Evolutionary conservation across 1,284 basidiomycete genomes (phyloP).

Genomic region (Malassezia sympodialis): DNA sequence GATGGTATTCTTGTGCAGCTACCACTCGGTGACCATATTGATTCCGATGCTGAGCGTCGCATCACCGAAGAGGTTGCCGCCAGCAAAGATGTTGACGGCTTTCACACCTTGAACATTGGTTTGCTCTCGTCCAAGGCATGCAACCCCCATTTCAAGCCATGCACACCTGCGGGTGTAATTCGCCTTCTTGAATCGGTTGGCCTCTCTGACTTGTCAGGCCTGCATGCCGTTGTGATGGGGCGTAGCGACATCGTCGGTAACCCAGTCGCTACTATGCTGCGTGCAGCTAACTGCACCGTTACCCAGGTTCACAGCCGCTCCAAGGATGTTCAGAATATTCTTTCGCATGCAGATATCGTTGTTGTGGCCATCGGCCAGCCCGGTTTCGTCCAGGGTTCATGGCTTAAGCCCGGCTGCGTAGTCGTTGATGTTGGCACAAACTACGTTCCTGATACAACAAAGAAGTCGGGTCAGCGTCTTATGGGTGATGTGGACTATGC

Average conservation of each 20-base stretch:
- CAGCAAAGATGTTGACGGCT: constrained; percentile 96
- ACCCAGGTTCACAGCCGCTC: constrained; percentile 94
- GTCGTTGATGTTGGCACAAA: constrained; percentile 74
- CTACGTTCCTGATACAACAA: constrained; percentile 69
- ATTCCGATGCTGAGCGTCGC: constrained; percentile 70
- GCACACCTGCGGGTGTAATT: constrained; percentile 89
- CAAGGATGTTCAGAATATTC: constrained; percentile 60
- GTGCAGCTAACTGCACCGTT: constrained; percentile 84
- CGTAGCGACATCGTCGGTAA: constrained; percentile 96
- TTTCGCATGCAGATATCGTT: constrained; percentile 79
- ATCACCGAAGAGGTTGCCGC: constrained; percentile 91
- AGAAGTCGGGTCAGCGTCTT: constrained; percentile 89
- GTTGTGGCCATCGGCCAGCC: constrained; percentile 88
- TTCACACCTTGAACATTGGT: constrained; percentile 98
- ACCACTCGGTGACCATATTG: constrained; percentile 79
- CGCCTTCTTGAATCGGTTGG: constrained; percentile 76
- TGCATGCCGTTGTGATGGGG: constrained; percentile 83
- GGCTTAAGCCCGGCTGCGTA: constrained; percentile 83
- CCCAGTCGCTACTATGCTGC: constrained; percentile 80
- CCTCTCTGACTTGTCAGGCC: constrained; percentile 52
- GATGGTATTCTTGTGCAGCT: constrained; percentile 93
- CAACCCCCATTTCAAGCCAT: constrained; percentile 81
- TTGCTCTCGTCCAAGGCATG: constrained; percentile 82
- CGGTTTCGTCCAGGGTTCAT: constrained; percentile 79
- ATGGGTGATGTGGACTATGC: constrained; percentile 91